A percentile compares a stretch with the other conserved stretches of the same genome.
phyloP scores from a whole-genome alignment of 2,329 filamentous ascomycete species.

The Thielaviopsis populi region DNA sequence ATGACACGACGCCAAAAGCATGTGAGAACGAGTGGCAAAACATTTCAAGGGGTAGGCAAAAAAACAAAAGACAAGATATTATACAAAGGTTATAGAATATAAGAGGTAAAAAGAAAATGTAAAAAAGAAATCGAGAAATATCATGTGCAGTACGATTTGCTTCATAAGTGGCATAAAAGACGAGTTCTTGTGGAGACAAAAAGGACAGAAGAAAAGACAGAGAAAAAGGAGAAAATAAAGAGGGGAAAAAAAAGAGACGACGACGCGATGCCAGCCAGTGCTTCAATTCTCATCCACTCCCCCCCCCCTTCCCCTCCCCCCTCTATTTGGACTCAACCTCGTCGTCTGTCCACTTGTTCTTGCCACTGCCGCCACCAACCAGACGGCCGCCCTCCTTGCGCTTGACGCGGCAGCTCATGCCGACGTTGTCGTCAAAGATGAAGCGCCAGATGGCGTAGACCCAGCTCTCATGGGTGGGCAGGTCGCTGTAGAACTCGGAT shows the following conservation, averaged over 20 bases:
- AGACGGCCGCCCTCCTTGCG: slow-evolving; percentile 58
- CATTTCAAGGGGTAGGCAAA: not conserved
- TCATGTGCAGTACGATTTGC: not conserved
- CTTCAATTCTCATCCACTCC: too few species aligned
- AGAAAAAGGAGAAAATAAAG: not conserved
- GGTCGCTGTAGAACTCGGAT: slow-evolving; percentile 75
- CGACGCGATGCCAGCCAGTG: too few species aligned
- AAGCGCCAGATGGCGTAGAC: slow-evolving; percentile 89
- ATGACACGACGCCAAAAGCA: not conserved
- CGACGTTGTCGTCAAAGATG: slow-evolving; percentile 76
- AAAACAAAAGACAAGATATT: not conserved
- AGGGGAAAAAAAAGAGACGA: not conserved
- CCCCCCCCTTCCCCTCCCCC: not conserved
- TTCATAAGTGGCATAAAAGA: too few species aligned
- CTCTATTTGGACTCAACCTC: slow-evolving; percentile 47
- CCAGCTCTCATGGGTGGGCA: slow-evolving; percentile 85
- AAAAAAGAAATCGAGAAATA: too few species aligned
- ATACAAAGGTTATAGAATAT: not conserved
- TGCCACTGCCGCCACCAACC: slow-evolving; percentile 38
- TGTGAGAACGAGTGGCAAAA: not conserved
- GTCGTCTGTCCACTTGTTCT: slow-evolving; percentile 40
- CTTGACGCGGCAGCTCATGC: slow-evolving; percentile 87
- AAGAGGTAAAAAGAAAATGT: not conserved
- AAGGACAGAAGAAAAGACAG: not conserved
- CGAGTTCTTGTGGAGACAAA: not conserved